Evolutionary conservation across 2,329 filamentous ascomycete species (phyloP).

Genomic region (Alternaria ventricosa): DNA sequence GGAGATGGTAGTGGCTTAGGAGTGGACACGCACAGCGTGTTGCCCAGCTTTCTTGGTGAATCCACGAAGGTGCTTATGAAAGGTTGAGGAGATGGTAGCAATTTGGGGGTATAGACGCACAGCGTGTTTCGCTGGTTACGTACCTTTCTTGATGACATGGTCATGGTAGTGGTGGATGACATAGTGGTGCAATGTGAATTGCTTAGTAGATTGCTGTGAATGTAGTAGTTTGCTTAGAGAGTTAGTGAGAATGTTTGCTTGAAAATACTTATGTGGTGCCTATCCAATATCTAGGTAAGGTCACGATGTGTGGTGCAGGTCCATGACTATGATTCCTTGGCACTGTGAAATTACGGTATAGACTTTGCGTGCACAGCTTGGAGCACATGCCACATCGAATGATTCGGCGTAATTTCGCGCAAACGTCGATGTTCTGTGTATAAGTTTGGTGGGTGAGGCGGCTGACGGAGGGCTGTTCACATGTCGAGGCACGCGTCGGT

Average conservation of each 20-base stretch:
- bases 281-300: neutral
- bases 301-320: neutral
- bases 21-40: neutral
- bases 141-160: neutral
- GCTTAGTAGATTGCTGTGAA: neutral
- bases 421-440: neutral
- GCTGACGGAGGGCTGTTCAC: constrained; percentile 12
- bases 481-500: constrained; percentile 27
- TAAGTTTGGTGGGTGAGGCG: neutral
- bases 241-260: neutral
- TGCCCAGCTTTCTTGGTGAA: neutral
- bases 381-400: neutral
- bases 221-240: neutral
- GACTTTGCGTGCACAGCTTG: neutral
- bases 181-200: neutral
- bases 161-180: neutral
- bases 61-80: neutral
- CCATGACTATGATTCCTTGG: neutral
- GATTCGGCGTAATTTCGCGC: neutral
- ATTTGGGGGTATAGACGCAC: neutral
- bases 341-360: neutral
- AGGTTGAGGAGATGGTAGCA: neutral
- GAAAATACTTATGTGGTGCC: neutral
- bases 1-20: neutral
- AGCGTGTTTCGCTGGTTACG: neutral